Conservation (phyloP, 768 basidiomycete species). For the Lactarius psammicola region DNA sequence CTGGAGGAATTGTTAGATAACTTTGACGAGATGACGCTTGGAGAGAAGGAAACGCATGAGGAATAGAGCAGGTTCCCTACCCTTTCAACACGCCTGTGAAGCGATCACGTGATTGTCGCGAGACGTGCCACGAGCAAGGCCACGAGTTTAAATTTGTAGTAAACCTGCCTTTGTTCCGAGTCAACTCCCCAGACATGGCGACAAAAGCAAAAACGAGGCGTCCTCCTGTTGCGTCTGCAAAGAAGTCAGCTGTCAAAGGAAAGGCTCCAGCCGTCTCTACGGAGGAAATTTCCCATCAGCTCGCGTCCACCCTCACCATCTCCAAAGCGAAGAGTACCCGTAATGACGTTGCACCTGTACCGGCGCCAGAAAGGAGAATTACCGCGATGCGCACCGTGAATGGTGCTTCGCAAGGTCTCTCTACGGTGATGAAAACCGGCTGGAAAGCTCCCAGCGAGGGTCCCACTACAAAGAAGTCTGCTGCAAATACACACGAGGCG, state of each 20-base stretch:
- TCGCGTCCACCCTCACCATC: conserved; percentile 32
- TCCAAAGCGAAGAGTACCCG: conserved; percentile 29
- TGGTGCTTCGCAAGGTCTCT: conserved; percentile 55
- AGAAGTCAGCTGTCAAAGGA: background rate
- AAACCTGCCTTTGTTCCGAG: background rate
- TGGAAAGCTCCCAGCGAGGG: conserved; percentile 49
- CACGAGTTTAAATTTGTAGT: too few species aligned
- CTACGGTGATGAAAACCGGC: conserved; percentile 51
- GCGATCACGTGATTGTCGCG: conserved; percentile 11
- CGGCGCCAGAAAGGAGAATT: conserved; percentile 9
- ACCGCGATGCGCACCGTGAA: conserved; percentile 66
- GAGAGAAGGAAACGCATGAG: conserved; percentile 36
- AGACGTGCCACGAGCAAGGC: conserved; percentile 2
- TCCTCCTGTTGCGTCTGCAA: background rate
- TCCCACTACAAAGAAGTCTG: conserved; percentile 32
- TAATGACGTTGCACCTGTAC: conserved; percentile 4
- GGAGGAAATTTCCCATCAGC: conserved; percentile 32
- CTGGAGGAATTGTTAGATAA: conserved; percentile 86
- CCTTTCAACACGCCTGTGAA: background rate
- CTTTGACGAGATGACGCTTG: conserved; percentile 89
- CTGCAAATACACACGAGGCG: conserved; percentile 33
- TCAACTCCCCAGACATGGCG: conserved; percentile 5
- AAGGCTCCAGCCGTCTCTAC: conserved; percentile 2
- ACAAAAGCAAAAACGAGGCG: conserved; percentile 13
- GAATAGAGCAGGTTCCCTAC: conserved; percentile 1